Conservation (phyloP, 768 basidiomycete genomes). For the Collybia mongolica region DNA sequence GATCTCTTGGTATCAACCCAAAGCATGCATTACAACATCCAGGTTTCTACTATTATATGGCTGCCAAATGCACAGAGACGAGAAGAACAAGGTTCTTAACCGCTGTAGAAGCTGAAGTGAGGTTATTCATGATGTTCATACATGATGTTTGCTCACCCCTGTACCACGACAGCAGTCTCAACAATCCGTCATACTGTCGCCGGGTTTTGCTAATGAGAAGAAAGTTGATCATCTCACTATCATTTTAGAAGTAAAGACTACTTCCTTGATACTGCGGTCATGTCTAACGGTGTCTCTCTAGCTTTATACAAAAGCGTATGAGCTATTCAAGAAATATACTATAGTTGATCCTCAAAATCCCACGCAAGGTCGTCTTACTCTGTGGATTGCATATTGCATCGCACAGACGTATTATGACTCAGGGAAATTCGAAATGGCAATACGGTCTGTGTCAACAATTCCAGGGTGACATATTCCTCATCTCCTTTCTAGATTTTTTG, state of each 20-base stretch:
- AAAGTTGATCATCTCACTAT: constrained; percentile 87
- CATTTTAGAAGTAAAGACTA: constrained; percentile 68
- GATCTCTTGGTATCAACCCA: constrained; percentile 73
- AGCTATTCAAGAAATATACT: constrained; percentile 82
- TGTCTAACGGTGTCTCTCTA: constrained; percentile 24
- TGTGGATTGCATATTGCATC: constrained; percentile 91
- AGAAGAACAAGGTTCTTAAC: constrained; percentile 66
- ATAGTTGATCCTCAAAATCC: constrained; percentile 36
- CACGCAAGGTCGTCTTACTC: constrained; percentile 75
- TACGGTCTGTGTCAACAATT: constrained; percentile 53
- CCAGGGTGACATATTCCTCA: background rate
- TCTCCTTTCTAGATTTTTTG: constrained; percentile 73
- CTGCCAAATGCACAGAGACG: constrained; percentile 82
- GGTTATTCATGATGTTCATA: constrained; percentile 6
- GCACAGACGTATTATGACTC: constrained; percentile 82
- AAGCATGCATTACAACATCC: constrained; percentile 85
- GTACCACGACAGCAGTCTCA: constrained; percentile 26
- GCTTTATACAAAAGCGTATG: constrained; percentile 95
- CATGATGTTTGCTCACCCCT: background rate
- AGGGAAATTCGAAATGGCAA: constrained; percentile 83
- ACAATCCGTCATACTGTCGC: constrained; percentile 39
- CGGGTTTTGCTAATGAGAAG: constrained; percentile 85
- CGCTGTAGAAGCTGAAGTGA: constrained; percentile 57
- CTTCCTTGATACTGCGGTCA: background rate
- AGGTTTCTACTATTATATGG: constrained; percentile 90